phyloP scores from a whole-genome alignment of 148 eudicot genomes.

The Heliosperma pusillum region DNA sequence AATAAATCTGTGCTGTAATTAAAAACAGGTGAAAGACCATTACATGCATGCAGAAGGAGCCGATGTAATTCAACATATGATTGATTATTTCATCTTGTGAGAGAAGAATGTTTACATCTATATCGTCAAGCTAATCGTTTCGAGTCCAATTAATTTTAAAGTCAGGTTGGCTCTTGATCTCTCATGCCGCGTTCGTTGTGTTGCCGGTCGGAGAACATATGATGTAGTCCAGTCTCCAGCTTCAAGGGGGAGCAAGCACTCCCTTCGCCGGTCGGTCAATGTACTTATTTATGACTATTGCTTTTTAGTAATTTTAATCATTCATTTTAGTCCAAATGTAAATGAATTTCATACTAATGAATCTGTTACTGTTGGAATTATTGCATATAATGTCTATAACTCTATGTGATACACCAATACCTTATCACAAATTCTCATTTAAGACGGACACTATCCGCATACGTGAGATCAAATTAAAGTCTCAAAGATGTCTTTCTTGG shows the following conservation, averaged over 20 bases:
- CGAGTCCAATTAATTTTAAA: background rate
- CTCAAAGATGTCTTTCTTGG: background rate
- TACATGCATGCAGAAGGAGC: constrained; percentile 74
- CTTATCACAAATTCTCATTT: too few species aligned
- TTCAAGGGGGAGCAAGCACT: background rate
- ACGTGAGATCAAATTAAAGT: constrained; percentile 1
- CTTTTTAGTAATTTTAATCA: constrained; percentile 8
- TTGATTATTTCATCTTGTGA: constrained; percentile 74
- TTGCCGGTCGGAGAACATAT: background rate
- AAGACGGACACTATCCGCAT: too few species aligned
- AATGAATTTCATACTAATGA: constrained; percentile 8
- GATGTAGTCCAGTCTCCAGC: background rate
- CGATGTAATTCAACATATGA: constrained; percentile 92
- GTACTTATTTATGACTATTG: constrained; percentile 2
- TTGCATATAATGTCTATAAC: background rate
- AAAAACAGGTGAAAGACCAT: constrained; percentile 75
- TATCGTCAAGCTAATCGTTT: background rate
- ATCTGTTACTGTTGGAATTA: background rate
- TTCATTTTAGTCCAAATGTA: constrained; percentile 23
- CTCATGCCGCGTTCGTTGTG: background rate
- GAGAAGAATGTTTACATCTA: background rate
- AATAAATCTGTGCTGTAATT: constrained; percentile 3
- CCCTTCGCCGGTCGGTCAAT: constrained; percentile 3
- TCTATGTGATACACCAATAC: background rate
- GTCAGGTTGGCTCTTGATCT: background rate